Percentiles rank a stretch among this genome's conserved stretches.
These are phyloP conservation scores for Ceratocystis diversiconidia DNA, from an alignment of 2,329 filamentous ascomycete genomes.

Conservation along the genomic window DNA sequence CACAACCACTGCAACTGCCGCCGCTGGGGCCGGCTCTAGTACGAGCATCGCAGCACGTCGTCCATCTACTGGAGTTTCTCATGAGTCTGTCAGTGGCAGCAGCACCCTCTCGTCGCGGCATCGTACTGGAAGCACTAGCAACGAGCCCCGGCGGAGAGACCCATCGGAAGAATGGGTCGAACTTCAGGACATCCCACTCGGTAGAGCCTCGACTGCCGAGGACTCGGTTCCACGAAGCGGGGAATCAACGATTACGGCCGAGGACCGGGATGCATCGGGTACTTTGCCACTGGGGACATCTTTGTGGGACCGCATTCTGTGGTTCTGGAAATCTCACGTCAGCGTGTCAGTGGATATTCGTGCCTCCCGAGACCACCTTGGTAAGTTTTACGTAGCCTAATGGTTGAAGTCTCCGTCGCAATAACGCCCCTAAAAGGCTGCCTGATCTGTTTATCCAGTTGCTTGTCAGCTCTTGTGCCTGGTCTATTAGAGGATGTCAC, in stretches of 20 bases:
- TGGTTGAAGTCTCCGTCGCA: neutral
- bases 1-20: neutral
- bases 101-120: neutral
- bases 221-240: neutral
- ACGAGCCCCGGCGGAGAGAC: neutral
- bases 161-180: slow-evolving; percentile 13
- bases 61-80: neutral
- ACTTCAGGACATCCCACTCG: slow-evolving; percentile 7
- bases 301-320: neutral
- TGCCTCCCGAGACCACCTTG: slow-evolving; percentile 15
- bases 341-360: slow-evolving; percentile 15
- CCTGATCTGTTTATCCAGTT: neutral
- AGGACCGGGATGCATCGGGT: neutral
- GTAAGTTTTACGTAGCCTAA: slow-evolving; percentile 4
- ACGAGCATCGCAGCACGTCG: neutral
- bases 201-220: neutral
- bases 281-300: neutral
- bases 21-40: neutral
- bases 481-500: neutral
- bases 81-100: neutral
- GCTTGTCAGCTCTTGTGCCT: neutral
- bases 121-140: neutral
- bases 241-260: neutral
- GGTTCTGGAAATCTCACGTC: slow-evolving; percentile 14
- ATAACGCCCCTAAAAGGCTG: too few relatives aligned